Evolutionary conservation across 441 rosid species (phyloP).

Genomic region (Populus hybrid): DNA sequence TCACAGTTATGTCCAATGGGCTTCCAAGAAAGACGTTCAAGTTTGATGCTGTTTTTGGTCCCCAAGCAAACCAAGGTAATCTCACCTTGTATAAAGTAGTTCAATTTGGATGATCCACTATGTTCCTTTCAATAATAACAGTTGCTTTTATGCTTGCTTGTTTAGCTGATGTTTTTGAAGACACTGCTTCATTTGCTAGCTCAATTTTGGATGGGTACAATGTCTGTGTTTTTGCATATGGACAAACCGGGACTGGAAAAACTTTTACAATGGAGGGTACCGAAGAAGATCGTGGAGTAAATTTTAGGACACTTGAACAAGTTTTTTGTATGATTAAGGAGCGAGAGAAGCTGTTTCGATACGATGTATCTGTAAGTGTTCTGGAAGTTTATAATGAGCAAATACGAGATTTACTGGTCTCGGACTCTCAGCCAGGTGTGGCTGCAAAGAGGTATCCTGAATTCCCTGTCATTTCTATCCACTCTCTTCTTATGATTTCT

Average conservation of each 20-base stretch:
- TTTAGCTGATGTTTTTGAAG: slow-evolving; percentile 82
- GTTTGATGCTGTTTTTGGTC: slow-evolving; percentile 88
- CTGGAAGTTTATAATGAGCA: slow-evolving; percentile 97
- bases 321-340: slow-evolving; percentile 61
- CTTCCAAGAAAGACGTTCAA: slow-evolving; percentile 66
- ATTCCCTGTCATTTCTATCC: neutral
- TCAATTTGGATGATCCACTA: neutral
- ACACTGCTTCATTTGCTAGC: slow-evolving; percentile 79
- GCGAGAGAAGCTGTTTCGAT: slow-evolving; percentile 54
- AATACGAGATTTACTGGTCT: slow-evolving; percentile 72
- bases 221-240: slow-evolving; percentile 92
- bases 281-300: slow-evolving; percentile 85
- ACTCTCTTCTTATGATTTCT: neutral
- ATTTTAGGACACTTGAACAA: slow-evolving; percentile 76
- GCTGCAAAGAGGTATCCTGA: slow-evolving; percentile 58
- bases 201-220: slow-evolving; percentile 96
- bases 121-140: neutral
- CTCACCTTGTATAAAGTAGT: neutral
- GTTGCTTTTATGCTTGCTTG: slow-evolving; percentile 18
- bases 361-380: slow-evolving; percentile 83
- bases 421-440: slow-evolving; percentile 55
- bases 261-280: slow-evolving; percentile 97
- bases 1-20: slow-evolving; percentile 72
- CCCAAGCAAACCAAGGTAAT: slow-evolving; percentile 84
- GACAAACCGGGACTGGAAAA: slow-evolving; percentile 98